These are phyloP conservation scores for Hyaloscypha bicolor DNA, from an alignment of 495 filamentous ascomycete genomes.

Conservation along the genomic window DNA sequence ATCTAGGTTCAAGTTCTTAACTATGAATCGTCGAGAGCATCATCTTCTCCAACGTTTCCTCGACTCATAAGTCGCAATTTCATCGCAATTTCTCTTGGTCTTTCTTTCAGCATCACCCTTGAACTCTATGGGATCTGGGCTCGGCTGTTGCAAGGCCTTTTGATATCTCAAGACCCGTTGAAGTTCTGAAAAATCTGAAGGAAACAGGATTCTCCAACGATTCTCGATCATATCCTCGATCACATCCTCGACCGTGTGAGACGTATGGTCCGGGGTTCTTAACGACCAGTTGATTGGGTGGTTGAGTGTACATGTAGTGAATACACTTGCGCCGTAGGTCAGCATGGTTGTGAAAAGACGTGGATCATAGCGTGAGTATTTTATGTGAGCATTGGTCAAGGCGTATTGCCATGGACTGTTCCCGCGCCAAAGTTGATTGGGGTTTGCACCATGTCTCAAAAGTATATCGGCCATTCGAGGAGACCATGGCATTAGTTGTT, in stretches of 20 bases:
- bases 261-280: background rate
- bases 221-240: background rate
- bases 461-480: background rate
- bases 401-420: background rate
- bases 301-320: background rate
- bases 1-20: too few species aligned
- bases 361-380: too few species aligned
- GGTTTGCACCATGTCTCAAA: slow-evolving; percentile 1
- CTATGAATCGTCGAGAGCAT: background rate
- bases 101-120: background rate
- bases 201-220: too few species aligned
- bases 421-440: background rate
- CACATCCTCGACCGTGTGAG: background rate
- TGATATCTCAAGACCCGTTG: background rate
- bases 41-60: background rate
- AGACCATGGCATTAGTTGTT: background rate
- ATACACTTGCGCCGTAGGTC: background rate
- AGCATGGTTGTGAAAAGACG: background rate
- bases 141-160: background rate
- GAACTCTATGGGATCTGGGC: background rate
- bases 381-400: background rate
- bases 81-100: background rate
- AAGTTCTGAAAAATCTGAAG: background rate
- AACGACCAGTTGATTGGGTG: background rate
- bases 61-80: background rate